Conservation (phyloP, 768 basidiomycete genomes). For the Rhodotorula kratochvilovae region DNA sequence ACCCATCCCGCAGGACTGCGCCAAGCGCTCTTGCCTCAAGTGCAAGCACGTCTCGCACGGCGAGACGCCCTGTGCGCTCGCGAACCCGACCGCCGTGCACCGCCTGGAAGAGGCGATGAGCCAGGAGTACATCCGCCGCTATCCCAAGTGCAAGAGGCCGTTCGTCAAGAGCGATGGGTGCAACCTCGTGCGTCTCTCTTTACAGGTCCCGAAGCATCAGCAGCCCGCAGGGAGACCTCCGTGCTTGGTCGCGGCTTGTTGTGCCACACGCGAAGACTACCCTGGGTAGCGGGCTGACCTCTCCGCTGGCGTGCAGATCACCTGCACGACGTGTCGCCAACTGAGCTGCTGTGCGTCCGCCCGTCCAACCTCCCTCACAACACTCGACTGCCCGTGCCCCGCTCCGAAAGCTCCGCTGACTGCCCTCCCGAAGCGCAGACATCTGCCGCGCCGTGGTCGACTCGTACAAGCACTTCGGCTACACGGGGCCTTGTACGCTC, state of each 20-base stretch:
- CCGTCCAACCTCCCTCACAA: no score
- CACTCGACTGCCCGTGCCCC: neutral
- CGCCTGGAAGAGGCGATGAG: slow-evolving; percentile 10
- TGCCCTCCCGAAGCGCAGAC: neutral
- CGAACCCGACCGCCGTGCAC: slow-evolving; percentile 7
- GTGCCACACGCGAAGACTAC: no score
- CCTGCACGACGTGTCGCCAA: neutral
- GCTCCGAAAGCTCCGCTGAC: neutral
- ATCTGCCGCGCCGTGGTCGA: neutral
- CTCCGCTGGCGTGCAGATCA: no score
- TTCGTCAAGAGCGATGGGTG: slow-evolving; percentile 10
- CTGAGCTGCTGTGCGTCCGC: slow-evolving; percentile 8
- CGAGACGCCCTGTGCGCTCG: neutral
- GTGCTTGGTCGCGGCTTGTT: no score
- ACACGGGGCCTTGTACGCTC: neutral
- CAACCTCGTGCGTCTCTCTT: neutral
- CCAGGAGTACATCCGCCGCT: neutral
- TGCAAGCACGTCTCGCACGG: neutral
- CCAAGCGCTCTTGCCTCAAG: slow-evolving; percentile 1
- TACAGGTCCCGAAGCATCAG: no score
- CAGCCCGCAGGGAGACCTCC: no score
- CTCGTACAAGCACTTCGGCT: slow-evolving; percentile 4
- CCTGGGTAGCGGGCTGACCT: no score
- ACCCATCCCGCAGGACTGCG: slow-evolving; percentile 12
- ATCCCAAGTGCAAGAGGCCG: slow-evolving; percentile 3